Percentiles rank a stretch among this genome's conserved stretches.
Conservation (phyloP, 1,284 basidiomycete genomes). For the Fomitopsis schrenkii region DNA sequence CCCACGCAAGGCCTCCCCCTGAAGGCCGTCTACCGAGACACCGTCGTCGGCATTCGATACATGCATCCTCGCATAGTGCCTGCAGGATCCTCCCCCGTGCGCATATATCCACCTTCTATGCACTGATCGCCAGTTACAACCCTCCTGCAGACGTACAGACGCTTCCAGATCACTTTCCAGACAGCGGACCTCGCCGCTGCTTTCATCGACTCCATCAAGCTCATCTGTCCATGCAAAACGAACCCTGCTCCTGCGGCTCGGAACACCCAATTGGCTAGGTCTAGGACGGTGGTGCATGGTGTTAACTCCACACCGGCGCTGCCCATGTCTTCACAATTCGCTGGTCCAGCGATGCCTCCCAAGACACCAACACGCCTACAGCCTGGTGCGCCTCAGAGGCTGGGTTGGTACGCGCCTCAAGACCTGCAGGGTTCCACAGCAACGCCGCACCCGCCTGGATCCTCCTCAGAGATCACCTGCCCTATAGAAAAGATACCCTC, state of each 20-base stretch:
- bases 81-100: conserved; percentile 37
- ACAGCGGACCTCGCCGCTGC: conserved; percentile 41
- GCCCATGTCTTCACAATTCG: background rate
- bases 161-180: conserved; percentile 70
- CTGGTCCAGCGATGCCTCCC: background rate
- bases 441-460: background rate
- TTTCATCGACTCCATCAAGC: conserved; percentile 58
- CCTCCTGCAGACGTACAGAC: conserved; percentile 49
- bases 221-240: conserved; percentile 64
- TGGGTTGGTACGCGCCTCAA: background rate
- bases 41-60: conserved; percentile 69
- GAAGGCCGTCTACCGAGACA: conserved; percentile 72
- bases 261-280: conserved; percentile 8
- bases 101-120: conserved; percentile 10
- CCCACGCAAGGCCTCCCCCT: conserved; percentile 52
- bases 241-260: conserved; percentile 15
- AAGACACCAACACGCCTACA: background rate
- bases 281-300: background rate
- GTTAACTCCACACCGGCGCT: background rate
- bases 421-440: too few species aligned
- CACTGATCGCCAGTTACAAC: background rate
- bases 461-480: background rate
- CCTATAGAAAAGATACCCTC: background rate
- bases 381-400: background rate
- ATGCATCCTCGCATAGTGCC: conserved; percentile 42